phyloP scores from a whole-genome alignment of 305 asterid species.

The Rubia peregrina region DNA sequence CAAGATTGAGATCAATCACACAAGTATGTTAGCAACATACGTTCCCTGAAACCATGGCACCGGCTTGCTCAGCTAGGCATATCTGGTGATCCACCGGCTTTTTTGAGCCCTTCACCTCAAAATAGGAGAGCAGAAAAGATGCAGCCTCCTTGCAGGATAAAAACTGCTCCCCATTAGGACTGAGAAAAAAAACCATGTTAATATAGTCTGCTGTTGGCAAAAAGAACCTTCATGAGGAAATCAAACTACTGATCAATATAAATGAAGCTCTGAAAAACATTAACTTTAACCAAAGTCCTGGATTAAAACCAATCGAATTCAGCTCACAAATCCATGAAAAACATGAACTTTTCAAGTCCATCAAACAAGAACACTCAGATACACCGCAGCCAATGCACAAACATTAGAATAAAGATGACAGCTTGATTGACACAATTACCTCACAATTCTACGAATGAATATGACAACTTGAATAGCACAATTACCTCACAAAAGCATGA shows the following conservation, averaged over 20 bases:
- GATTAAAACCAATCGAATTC: background rate
- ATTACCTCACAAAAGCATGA: slow-evolving; percentile 69
- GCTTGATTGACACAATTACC: background rate
- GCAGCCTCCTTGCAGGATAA: slow-evolving; percentile 86
- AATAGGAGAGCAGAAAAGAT: slow-evolving; percentile 54
- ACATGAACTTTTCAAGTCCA: background rate
- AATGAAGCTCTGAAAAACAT: background rate
- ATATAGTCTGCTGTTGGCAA: slow-evolving; percentile 6
- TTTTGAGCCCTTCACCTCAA: slow-evolving; percentile 33
- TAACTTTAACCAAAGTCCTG: background rate
- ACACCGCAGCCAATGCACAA: background rate
- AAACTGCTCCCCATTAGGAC: slow-evolving; percentile 83
- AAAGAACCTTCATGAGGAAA: background rate
- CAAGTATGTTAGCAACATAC: slow-evolving; percentile 28
- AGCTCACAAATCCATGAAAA: background rate
- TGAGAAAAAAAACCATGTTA: slow-evolving; percentile 22
- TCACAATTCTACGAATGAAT: no score
- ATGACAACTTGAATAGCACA: slow-evolving; percentile 13
- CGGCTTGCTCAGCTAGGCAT: slow-evolving; percentile 35
- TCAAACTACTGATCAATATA: background rate
- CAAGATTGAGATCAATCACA: slow-evolving; percentile 13
- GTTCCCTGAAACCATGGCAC: slow-evolving; percentile 37
- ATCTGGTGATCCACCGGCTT: slow-evolving; percentile 40
- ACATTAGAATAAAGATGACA: background rate
- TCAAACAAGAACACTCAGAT: background rate